A percentile compares a stretch with the other conserved stretches of the same genome.
Evolutionary conservation across 306 rosid genomes (phyloP).

Genomic region (Prunus salicina): DNA sequence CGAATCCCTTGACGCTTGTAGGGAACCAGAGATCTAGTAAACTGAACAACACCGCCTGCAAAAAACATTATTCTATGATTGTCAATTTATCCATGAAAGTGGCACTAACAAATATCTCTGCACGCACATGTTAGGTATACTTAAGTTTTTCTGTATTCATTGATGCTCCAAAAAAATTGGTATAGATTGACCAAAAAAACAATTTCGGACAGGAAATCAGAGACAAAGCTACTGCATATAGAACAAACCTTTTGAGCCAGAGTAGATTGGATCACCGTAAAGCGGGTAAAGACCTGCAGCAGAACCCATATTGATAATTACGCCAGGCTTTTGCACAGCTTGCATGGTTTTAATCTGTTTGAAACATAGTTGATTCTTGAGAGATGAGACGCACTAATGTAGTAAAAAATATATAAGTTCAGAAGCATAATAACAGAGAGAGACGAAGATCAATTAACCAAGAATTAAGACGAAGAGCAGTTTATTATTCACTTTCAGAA

Average conservation of each 20-base stretch:
- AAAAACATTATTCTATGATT: not conserved
- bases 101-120: not conserved
- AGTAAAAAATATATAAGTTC: not conserved
- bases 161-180: not conserved
- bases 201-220: conserved; percentile 1
- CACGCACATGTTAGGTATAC: not conserved
- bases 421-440: not conserved
- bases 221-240: conserved; percentile 5
- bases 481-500: not conserved
- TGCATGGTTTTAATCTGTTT: conserved; percentile 73
- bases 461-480: not conserved
- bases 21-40: conserved; percentile 72
- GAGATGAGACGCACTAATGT: conserved; percentile 7
- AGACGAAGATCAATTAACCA: not conserved
- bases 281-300: conserved; percentile 89
- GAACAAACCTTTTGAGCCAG: conserved; percentile 83
- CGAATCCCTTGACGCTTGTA: conserved; percentile 75
- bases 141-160: not conserved
- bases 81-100: not conserved
- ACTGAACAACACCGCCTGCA: conserved; percentile 87
- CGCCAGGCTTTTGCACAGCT: conserved; percentile 69
- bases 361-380: conserved; percentile 20
- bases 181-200: conserved; percentile 13
- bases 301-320: conserved; percentile 85
- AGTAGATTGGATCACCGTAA: conserved; percentile 52